A percentile compares a stretch with the other conserved stretches of the same genome.
These are phyloP conservation scores for Dalbergia cochinchinensis DNA, from an alignment of 306 rosid genomes.

Conservation along the genomic window DNA sequence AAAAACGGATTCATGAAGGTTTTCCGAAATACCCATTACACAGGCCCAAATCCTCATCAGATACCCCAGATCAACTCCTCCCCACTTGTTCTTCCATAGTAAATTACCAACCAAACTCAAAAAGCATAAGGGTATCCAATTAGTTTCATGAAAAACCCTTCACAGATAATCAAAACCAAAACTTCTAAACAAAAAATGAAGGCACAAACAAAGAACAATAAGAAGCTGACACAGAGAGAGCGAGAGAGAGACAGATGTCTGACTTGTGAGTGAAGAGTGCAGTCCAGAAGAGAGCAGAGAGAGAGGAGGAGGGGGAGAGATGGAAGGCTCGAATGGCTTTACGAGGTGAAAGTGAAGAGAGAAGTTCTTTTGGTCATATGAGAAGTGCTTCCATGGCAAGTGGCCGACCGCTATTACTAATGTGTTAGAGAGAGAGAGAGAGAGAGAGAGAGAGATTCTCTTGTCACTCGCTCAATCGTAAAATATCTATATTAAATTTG, in stretches of 20 bases:
- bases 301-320: too few species aligned
- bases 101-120: too few species aligned
- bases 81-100: not conserved
- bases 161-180: not conserved
- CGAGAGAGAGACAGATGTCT: slow-evolving; percentile 21
- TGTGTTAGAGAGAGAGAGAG: too few species aligned
- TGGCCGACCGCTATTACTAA: not conserved
- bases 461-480: too few species aligned
- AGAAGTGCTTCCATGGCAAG: slow-evolving; percentile 28
- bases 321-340: too few species aligned
- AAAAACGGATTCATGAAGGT: not conserved
- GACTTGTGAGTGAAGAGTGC: slow-evolving; percentile 47
- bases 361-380: slow-evolving; percentile 6
- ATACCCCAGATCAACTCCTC: slow-evolving; percentile 36
- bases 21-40: not conserved
- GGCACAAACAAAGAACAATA: not conserved
- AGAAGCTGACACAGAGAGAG: not conserved
- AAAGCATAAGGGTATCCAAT: too few species aligned
- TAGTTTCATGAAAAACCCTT: not conserved
- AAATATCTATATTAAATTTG: too few species aligned
- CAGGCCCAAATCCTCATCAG: slow-evolving; percentile 26
- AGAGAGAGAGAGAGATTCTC: too few species aligned
- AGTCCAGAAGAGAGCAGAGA: not conserved
- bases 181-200: not conserved
- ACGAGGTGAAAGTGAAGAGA: not conserved